These are phyloP conservation scores for Vitis amurensis DNA, from an alignment of 164 flowering plant genomes.

Conservation along the genomic window DNA sequence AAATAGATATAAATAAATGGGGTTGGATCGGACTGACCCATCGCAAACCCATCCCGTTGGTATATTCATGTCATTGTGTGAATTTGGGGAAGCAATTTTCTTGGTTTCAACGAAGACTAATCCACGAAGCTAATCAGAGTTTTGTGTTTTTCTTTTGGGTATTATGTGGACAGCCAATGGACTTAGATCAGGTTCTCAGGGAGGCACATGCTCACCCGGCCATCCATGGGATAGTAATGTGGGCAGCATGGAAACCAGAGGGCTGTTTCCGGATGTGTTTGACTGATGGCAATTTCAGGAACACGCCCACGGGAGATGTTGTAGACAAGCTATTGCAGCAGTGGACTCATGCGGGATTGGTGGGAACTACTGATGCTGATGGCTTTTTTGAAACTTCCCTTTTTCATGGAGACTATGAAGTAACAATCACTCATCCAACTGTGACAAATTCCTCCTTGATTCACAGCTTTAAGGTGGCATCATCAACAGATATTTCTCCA, in stretches of 20 bases:
- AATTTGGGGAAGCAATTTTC: too few relatives aligned
- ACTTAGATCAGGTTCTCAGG: constrained; percentile 55
- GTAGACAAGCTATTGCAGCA: constrained; percentile 62
- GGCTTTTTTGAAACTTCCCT: constrained; percentile 52
- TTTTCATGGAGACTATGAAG: constrained; percentile 66
- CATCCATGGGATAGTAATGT: constrained; percentile 62
- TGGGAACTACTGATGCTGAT: constrained; percentile 34
- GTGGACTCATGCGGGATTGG: constrained; percentile 23
- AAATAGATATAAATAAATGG: too few relatives aligned
- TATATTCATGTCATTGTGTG: too few relatives aligned
- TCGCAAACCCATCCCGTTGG: too few relatives aligned
- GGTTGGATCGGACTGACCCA: too few relatives aligned
- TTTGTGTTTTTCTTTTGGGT: too few relatives aligned
- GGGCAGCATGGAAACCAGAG: constrained; percentile 49
- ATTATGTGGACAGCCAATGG: constrained; percentile 35
- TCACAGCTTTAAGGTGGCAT: constrained; percentile 16
- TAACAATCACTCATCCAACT: constrained; percentile 29
- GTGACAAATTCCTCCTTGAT: constrained; percentile 15
- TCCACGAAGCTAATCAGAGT: too few relatives aligned
- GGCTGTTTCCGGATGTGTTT: constrained; percentile 70
- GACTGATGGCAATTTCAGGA: constrained; percentile 69
- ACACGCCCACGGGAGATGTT: constrained; percentile 64
- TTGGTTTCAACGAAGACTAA: too few relatives aligned
- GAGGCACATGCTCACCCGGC: constrained; percentile 62
- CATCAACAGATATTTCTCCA: too few relatives aligned